Base-by-base conservation (phyloP, 1,284 basidiomycete species). In the Ganoderma lingzhi region DNA sequence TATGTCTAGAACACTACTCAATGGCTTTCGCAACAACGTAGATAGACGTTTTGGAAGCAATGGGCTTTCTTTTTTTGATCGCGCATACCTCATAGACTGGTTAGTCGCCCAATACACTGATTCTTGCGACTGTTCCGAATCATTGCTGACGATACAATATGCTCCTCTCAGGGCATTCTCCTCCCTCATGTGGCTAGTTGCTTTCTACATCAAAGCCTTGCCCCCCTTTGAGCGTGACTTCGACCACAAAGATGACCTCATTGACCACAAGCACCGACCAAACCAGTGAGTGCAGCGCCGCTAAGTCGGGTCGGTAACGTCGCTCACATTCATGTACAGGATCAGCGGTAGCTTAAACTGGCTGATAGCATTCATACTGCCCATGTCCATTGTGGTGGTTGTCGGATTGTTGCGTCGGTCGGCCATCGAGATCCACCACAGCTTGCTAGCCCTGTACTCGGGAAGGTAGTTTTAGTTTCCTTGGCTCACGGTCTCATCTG, bases 211-310 rank as follows among this genome's bases (percentile, higher is more conserved):
- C 65, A 81, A 80, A 44, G 67, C 70, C 0, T 44, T 82, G 2
- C 84, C 86, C 0, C 84, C 88, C 8, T 90, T 83, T 73, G 82
- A 90, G 74, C 83, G 90, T 14, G 83, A 85, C 2, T 89, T 90
- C 74, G 81, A 81, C 64, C 74, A 78, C 0, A 78, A 86, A 44
- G 90, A 92, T 71, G 81, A 84, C 14, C 76, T 85, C 12, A 90
- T 92, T 53, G 83, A 79, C 66, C 83, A 88, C 75, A 84, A 83
- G 9, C 84, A 90, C 72, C 80, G 79, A 58, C 76, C 82, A 58
- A 84, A 86, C 72, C 87, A 87, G 89, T 89, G 53, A 44, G 44
- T 48, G 19, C 44, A 10, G 1, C 42, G 17, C 17, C 28, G 17
- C 17, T 14, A 30, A 8, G 9, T 10, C 37, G 4, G 15, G 3